Base-by-base conservation (phyloP, 2,329 filamentous ascomycete genomes). In the Ophiostoma montium region DNA sequence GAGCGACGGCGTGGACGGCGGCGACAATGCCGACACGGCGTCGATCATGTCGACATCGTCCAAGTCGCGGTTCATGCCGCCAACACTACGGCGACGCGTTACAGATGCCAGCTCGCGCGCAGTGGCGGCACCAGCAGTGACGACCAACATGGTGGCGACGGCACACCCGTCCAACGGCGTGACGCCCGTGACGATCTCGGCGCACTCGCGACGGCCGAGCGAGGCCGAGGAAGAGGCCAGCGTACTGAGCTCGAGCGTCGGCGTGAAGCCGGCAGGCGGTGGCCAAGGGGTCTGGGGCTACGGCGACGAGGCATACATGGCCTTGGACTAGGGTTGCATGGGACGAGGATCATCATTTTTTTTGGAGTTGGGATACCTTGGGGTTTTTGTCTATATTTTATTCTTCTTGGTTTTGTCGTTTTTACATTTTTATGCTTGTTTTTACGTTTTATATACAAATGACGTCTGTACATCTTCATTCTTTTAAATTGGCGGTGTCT, bases 221-320 rank as follows among this genome's bases (percentile, higher is more conserved):
- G 68, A 69, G 35, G 62, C 64, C 41, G 67, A 65, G 48, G 65
- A 70, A 47, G 71, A 69, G 43, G 62, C 64, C 18, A 63, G 63
- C 33, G 57, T 62, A 33, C 58, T 75, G 43, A 66, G 67, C 23
- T 57, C 69, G 23, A 65, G 68, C 49, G 61, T 75, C 5, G 70
- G 74, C 50, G 60, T 77, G 44, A 67, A 75, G 62, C 65, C 76
- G 58, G 21, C 27, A 7, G 19, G 51, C 13, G 39, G 74, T 56
- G 80, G 68, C 74, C 88, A 86, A 80, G 84, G 86, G 0, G 80
- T 68, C 74, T 88, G 87, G 80, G 85, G 86, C 0, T 75, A 94
- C 46, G 84, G 85, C 1, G 88, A 95, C 61, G 87, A 94, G 60
- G 79, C 84, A 21, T 74, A 82, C 58, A 92, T 94, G 84, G 83